Conservation (phyloP, 1,139 yeast species). For the Magnusiomyces paraingens region DNA sequence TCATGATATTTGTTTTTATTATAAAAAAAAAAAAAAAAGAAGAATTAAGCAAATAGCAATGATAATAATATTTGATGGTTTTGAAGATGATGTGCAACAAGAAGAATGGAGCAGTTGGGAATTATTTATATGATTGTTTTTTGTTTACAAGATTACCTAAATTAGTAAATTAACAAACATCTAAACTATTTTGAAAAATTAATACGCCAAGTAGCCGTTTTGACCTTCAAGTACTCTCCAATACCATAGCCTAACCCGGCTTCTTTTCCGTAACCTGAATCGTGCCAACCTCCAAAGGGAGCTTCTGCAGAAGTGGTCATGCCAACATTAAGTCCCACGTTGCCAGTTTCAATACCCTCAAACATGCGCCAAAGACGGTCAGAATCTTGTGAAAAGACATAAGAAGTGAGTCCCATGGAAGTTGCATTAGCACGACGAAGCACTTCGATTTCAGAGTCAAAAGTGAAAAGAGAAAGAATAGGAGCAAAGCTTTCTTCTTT, state of each 20-base stretch:
- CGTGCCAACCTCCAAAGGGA: slow-evolving; percentile 62
- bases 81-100: background rate
- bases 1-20: too few species aligned
- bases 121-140: background rate
- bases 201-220: slow-evolving; percentile 39
- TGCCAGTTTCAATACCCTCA: slow-evolving; percentile 54
- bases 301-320: slow-evolving; percentile 51
- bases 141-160: background rate
- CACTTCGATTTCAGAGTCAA: slow-evolving; percentile 56
- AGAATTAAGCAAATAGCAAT: too few species aligned
- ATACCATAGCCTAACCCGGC: slow-evolving; percentile 52
- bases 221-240: slow-evolving; percentile 52
- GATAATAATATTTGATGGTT: too few species aligned
- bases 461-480: slow-evolving; percentile 43
- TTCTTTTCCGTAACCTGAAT: slow-evolving; percentile 61
- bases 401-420: slow-evolving; percentile 56
- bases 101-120: background rate
- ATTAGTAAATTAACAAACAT: background rate
- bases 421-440: slow-evolving; percentile 54
- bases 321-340: slow-evolving; percentile 60
- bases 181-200: slow-evolving; percentile 7
- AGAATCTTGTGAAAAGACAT: slow-evolving; percentile 54
- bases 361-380: slow-evolving; percentile 53
- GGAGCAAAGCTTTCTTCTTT: slow-evolving; percentile 75
- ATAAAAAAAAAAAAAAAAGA: too few species aligned